Percentiles rank a stretch among this genome's conserved stretches.
Conservation (phyloP, 805 yeast genomes). For the Lipomyces yamadae region DNA sequence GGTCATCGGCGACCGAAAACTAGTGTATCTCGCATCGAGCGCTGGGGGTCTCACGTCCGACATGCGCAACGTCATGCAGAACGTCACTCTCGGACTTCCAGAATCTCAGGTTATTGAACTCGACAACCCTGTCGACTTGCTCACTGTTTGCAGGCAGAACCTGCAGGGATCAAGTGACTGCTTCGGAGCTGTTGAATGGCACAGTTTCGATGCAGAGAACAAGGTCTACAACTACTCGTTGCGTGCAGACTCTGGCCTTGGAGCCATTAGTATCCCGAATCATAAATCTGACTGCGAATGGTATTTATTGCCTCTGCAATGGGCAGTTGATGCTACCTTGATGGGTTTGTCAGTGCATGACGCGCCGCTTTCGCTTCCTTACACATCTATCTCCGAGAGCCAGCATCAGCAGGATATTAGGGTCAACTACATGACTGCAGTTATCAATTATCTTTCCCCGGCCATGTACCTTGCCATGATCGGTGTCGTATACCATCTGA, state of each 20-base stretch:
- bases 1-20: constrained; percentile 38
- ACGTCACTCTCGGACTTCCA: constrained; percentile 43
- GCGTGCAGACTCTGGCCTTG: constrained; percentile 44
- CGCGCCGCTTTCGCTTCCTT: constrained; percentile 39
- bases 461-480: constrained; percentile 45
- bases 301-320: constrained; percentile 45
- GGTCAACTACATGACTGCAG: constrained; percentile 40
- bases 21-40: constrained; percentile 40
- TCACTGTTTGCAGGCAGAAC: constrained; percentile 41
- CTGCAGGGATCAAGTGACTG: constrained; percentile 44
- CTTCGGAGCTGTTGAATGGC: constrained; percentile 46
- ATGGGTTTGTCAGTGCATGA: constrained; percentile 16
- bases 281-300: constrained; percentile 41
- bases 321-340: constrained; percentile 43
- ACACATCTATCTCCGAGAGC: constrained; percentile 39
- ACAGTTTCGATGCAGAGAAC: constrained; percentile 40
- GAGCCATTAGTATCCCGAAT: constrained; percentile 37
- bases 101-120: constrained; percentile 38
- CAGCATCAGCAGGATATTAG: constrained; percentile 38
- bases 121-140: constrained; percentile 39
- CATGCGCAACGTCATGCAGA: constrained; percentile 41
- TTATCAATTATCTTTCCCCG: constrained; percentile 44
- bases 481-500: constrained; percentile 46
- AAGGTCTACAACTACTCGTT: constrained; percentile 45
- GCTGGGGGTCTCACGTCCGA: constrained; percentile 37